Evolutionary conservation across 345 rosid species (phyloP), one percentile per base, ranked within the genome.

Genomic region (Lepidium africanum): DNA sequence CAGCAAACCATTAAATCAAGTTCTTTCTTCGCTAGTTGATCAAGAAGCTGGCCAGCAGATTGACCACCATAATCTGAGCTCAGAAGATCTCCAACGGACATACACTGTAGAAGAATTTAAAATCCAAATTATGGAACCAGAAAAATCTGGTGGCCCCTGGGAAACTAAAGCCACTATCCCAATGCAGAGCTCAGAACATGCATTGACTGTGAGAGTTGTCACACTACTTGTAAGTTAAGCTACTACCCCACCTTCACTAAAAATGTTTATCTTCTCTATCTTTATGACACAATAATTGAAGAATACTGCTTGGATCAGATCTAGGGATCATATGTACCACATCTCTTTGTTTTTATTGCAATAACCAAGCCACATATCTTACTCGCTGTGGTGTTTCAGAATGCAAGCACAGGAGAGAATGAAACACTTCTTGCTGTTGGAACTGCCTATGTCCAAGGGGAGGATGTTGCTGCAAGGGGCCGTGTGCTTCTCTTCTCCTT

Each of bases 391-490:
- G 59, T 65, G 50, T 77, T 66, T 61, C 90, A 94, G 99, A 94
- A 94, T 78, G 73, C 87, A 62, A 79, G 75, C 68, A 94, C 92
- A 47, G 75, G 78, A 67, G 97, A 91, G 74, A 94, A 91, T 74
- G 97, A 94, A 70, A 85, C 88, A 19, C 86, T 94, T 70, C 79
- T 94, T 77, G 99, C 97, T 40, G 68, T 89, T 77, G 99, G 97
- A 60, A 94, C 99, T 76, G 97, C 97, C 32, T 94, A 91, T 70
- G 92, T 87, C 71, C 99, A 94, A 83, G 97, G 99, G 70, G 97
- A 94, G 86, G 99, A 94, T 84, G 99, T 94, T 69, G 99, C 97
- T 39, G 97, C 86, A 52, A 89, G 97, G 77, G 99, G 99, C 19
- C 97, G 97, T 36, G 86, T 94, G 49, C 85, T 94, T 75, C 82